These are phyloP conservation scores for Rhodotorula sp. DNA, from an alignment of 1,284 basidiomycete species.

Conservation along the genomic window DNA sequence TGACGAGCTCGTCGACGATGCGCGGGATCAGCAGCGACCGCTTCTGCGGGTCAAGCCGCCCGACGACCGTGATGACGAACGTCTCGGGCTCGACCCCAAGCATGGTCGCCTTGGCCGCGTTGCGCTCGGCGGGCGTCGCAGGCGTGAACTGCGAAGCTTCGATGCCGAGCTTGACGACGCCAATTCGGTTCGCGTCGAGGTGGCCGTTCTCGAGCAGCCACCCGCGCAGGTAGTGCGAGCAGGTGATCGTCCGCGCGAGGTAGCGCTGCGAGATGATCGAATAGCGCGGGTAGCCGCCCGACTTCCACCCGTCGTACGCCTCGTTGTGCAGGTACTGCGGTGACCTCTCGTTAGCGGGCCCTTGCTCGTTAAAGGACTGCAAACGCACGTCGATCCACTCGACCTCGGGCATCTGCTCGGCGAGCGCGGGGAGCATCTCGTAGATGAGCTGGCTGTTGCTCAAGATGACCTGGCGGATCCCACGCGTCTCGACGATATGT, in stretches of 20 bases:
- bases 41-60: slow-evolving; percentile 42
- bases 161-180: slow-evolving; percentile 45
- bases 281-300: slow-evolving; percentile 40
- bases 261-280: slow-evolving; percentile 42
- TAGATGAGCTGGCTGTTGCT: slow-evolving; percentile 39
- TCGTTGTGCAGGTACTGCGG: slow-evolving; percentile 44
- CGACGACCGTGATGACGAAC: slow-evolving; percentile 36
- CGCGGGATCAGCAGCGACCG: slow-evolving; percentile 32
- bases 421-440: slow-evolving; percentile 42
- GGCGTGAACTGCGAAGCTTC: slow-evolving; percentile 28
- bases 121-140: slow-evolving; percentile 5
- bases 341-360: not conserved
- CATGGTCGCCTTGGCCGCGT: slow-evolving; percentile 17
- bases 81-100: slow-evolving; percentile 31
- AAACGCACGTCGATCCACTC: slow-evolving; percentile 38
- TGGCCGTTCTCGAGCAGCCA: slow-evolving; percentile 39
- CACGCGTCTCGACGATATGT: slow-evolving; percentile 33
- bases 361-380: too few species aligned
- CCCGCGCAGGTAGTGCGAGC: slow-evolving; percentile 39
- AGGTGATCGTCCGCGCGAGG: slow-evolving; percentile 43
- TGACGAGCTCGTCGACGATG: slow-evolving; percentile 31
- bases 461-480: slow-evolving; percentile 30
- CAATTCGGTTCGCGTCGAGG: slow-evolving; percentile 32
- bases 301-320: slow-evolving; percentile 42
- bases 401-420: slow-evolving; percentile 38